Base-by-base conservation (phyloP, 306 rosid genomes). In the Prunus kanzakura region DNA sequence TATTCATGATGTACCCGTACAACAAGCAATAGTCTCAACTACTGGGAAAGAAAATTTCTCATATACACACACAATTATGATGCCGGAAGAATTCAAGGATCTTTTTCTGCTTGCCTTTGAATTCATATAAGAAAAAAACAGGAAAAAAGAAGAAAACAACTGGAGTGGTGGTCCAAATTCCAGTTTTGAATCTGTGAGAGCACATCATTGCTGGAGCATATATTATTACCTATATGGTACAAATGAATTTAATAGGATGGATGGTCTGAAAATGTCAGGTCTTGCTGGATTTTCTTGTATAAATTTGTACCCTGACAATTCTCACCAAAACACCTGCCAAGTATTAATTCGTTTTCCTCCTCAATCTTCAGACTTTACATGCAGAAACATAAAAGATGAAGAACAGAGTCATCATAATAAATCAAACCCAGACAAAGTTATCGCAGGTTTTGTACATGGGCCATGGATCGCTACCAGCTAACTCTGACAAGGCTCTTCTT, bases 1-100 rank as follows among this genome's bases (percentile, higher is more conserved):
- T 38, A 52, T 18, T 18, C 58, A 13, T 1, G 19, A 49, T 49
- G 4, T 3, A 49, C 0, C 9, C 2, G 9, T 1, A 38, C 9
- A 0, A 38, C 9, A 0, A 38, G 9, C 2, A 2, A 38, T 7
- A 38, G 2, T 7, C 9, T 5, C 5, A 5, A 35, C 0, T 35
- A 35, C 0, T 1, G 0, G 1, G 7, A 7, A 38, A 38, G 0
- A 0, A 35, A 7, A 6, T 38, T 6, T 38, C 9, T 1, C 9
- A 6, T 9, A 6, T 38, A 6, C 43, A 13, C 54, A 13, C 2
- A 46, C 50, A 49, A 49, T 12, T 3, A 38, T 38, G 2, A 38
- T 38, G 9, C 2, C 2, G 8, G 9, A 1, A 35, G 10, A 38
- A 38, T 38, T 38, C 43, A 7, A 35, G 8, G 2, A 38, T 8